These are phyloP conservation scores for Podospora comata DNA, from an alignment of 495 filamentous ascomycete genomes.

Conservation along the genomic window DNA sequence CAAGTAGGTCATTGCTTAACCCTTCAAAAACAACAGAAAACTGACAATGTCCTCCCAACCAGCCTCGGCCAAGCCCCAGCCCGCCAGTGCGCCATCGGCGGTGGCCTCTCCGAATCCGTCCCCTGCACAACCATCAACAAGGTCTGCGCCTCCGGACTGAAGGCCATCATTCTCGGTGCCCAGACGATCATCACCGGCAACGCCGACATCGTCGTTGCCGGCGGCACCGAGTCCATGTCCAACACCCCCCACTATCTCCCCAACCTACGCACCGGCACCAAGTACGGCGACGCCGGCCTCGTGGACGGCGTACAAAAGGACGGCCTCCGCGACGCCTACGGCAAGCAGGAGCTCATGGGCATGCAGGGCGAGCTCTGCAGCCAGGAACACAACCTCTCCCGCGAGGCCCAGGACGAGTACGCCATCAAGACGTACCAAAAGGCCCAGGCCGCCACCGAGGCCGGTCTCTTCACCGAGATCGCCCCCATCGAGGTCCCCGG, in stretches of 20 bases:
- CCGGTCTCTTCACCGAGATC: constrained; percentile 83
- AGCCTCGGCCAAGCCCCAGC: constrained; percentile 97
- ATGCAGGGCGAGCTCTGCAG: constrained; percentile 89
- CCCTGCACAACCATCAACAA: constrained; percentile 97
- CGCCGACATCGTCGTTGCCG: constrained; percentile 84
- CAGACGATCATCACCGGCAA: constrained; percentile 96
- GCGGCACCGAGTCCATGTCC: constrained; percentile 95
- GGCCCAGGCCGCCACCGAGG: constrained; percentile 78
- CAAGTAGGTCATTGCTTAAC: constrained; percentile 60
- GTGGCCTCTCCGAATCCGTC: constrained; percentile 72
- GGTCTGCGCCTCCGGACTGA: constrained; percentile 91
- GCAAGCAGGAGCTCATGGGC: constrained; percentile 91
- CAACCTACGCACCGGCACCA: constrained; percentile 73
- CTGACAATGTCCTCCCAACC: constrained; percentile 16
- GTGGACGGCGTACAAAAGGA: constrained; percentile 91
- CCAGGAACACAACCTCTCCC: constrained; percentile 71
- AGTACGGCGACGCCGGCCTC: constrained; percentile 82
- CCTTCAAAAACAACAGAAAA: constrained; percentile 4
- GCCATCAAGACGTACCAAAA: constrained; percentile 89
- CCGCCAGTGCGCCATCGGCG: constrained; percentile 84
- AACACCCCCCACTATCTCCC: constrained; percentile 97
- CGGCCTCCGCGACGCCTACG: constrained; percentile 87
- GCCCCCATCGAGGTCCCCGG: constrained; percentile 83
- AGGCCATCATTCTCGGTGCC: constrained; percentile 90
- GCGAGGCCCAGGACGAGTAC: constrained; percentile 87